Base-by-base conservation (phyloP, 1,284 basidiomycete genomes). In the Phlebopus sp. region DNA sequence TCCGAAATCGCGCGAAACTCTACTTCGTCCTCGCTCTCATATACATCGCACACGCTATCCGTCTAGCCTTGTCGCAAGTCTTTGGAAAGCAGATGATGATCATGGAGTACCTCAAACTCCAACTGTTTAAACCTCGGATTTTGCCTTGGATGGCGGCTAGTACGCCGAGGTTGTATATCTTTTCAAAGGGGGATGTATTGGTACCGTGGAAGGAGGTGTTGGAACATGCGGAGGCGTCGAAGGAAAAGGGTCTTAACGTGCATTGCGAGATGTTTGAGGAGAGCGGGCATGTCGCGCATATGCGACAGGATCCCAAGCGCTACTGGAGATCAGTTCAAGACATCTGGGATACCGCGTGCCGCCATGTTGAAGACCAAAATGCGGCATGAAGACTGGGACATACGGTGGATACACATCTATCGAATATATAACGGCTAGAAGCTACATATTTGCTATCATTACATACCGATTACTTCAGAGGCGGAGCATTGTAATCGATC, bases 241-340 rank as follows among this genome's bases (percentile, higher is more conserved):
- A 57, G 55, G 11, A 35, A 38, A 53, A 36, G 2, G 78, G 79
- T 1, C 53, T 69, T 30, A 59, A 69, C 39, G 71, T 76, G 4
- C 57, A 56, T 11, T 56, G 57, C 30, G 72, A 76, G 51, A 54
- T 68, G 31, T 83, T 76, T 49, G 71, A 72, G 14, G 65, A 71
- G 23, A 78, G 74, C 13, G 60, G 66, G 9, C 81, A 84, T 60
- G 81, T 83, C n/a, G 68, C 72, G 1, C 80, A 82, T 63, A 76
- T 76, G 9, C 70, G 72, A 32, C 51, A 59, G 13, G 67, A 82
- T 55, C 79, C 79, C 1, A 65, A 58, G 27, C 48, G 64, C 27
- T 62, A 62, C 41, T 62, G 60, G 60, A 34, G 27, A 4, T 58
- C 58, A 10, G 47, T 66, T 14, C 44, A 52, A 17, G 48, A 52